These are phyloP conservation scores for Aspergillus nidulans DNA, from an alignment of 495 filamentous ascomycete genomes.

Conservation along the genomic window DNA sequence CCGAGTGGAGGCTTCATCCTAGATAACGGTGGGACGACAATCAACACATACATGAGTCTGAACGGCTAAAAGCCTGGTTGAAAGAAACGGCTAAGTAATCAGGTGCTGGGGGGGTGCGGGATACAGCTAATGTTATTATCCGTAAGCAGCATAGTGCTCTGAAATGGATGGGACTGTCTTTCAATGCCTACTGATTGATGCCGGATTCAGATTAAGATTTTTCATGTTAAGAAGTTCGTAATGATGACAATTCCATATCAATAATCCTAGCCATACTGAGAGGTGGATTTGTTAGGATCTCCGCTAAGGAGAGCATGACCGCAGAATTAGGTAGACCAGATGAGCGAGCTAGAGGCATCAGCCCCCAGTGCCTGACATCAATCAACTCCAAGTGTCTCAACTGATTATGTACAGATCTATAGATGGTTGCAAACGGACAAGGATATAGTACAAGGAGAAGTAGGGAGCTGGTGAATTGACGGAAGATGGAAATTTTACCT, in stretches of 20 bases:
- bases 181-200: too few relatives aligned
- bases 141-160: too few relatives aligned
- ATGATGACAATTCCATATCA: constrained; percentile 1
- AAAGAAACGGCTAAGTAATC: too few relatives aligned
- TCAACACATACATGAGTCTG: too few relatives aligned
- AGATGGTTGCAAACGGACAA: neutral
- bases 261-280: neutral
- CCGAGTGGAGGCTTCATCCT: too few relatives aligned
- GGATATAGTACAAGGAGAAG: constrained; percentile 6
- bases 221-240: neutral
- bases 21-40: too few relatives aligned
- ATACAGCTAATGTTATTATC: too few relatives aligned
- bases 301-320: neutral
- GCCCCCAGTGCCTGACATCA: neutral
- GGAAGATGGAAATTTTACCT: neutral
- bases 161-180: too few relatives aligned
- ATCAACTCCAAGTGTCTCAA: neutral
- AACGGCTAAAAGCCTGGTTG: too few relatives aligned
- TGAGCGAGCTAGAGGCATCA: neutral
- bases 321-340: neutral
- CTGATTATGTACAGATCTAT: constrained; percentile 3
- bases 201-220: too few relatives aligned
- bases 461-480: neutral
- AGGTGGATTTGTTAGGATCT: neutral
- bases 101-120: too few relatives aligned